A percentile compares a stretch with the other conserved stretches of the same genome.
These are phyloP conservation scores for Penicillium flavigenum DNA, from an alignment of 495 filamentous ascomycete genomes.

Conservation along the genomic window DNA sequence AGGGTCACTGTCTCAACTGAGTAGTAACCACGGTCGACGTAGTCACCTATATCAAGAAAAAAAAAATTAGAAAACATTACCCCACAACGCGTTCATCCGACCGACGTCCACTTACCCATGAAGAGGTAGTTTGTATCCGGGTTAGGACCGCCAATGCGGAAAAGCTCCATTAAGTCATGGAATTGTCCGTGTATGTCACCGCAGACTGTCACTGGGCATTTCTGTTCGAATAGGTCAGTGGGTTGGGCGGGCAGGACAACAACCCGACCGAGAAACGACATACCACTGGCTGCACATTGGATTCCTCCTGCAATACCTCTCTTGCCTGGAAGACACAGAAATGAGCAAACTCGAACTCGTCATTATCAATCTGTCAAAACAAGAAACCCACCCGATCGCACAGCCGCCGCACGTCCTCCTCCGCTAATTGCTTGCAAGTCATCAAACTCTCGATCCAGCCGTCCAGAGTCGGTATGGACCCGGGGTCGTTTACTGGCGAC, in stretches of 20 bases:
- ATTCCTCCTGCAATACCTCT: constrained; percentile 95
- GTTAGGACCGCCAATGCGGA: constrained; percentile 88
- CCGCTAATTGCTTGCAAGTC: constrained; percentile 95
- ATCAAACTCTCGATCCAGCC: constrained; percentile 99
- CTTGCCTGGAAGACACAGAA: constrained; percentile 61
- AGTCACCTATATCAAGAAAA: constrained; percentile 64
- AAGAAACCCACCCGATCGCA: constrained; percentile 83
- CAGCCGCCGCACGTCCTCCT: constrained; percentile 90
- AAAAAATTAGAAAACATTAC: constrained; percentile 2
- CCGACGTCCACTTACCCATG: constrained; percentile 66
- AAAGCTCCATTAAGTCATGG: constrained; percentile 92
- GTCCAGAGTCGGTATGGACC: constrained; percentile 88
- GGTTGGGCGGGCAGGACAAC: constrained; percentile 11
- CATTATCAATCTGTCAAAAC: neutral
- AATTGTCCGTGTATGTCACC: constrained; percentile 95
- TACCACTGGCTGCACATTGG: constrained; percentile 98
- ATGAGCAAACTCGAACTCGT: constrained; percentile 19
- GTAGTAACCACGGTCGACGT: constrained; percentile 96
- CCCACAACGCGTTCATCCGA: constrained; percentile 18
- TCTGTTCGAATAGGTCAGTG: constrained; percentile 53
- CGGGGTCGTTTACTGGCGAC: constrained; percentile 72
- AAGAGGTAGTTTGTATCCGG: constrained; percentile 95
- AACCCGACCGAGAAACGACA: constrained; percentile 41
- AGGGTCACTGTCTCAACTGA: constrained; percentile 95
- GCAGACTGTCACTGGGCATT: constrained; percentile 92